These are phyloP conservation scores for Suillus tomentosus DNA, from an alignment of 768 basidiomycete genomes.

Conservation along the genomic window DNA sequence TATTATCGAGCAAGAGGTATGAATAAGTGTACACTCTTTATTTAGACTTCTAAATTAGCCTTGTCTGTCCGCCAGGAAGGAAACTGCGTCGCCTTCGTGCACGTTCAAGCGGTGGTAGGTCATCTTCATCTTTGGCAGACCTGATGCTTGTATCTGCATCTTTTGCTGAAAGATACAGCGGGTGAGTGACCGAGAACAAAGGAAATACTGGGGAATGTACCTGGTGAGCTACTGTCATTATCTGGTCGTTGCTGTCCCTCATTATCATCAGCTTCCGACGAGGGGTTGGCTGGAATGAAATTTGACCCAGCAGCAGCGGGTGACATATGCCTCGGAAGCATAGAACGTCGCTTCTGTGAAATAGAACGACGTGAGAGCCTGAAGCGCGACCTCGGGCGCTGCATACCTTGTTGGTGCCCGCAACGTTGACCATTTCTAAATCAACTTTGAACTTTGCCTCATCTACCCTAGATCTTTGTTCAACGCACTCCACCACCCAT, in stretches of 20 bases:
- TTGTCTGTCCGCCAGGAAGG: conserved; percentile 34
- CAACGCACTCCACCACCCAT: conserved; percentile 88
- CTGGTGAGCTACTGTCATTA: conserved; percentile 20
- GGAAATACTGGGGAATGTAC: conserved; percentile 21
- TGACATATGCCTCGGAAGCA: conserved; percentile 64
- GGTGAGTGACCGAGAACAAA: conserved; percentile 12
- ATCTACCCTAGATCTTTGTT: conserved; percentile 62
- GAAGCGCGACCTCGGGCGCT: neutral
- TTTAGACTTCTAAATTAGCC: conserved; percentile 19
- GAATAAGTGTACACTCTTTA: neutral
- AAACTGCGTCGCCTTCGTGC: conserved; percentile 54
- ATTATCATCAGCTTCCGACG: conserved; percentile 18
- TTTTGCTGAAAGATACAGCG: conserved; percentile 20
- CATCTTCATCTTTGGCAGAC: conserved; percentile 48
- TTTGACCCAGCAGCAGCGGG: conserved; percentile 25
- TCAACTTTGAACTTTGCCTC: conserved; percentile 69
- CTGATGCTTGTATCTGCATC: conserved; percentile 29
- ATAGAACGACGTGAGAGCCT: neutral
- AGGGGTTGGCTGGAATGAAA: conserved; percentile 7
- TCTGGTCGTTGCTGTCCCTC: conserved; percentile 37
- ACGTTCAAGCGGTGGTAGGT: conserved; percentile 68
- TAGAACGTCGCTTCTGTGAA: conserved; percentile 68
- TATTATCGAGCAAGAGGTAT: neutral
- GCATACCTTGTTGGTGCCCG: conserved; percentile 63
- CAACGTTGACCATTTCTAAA: conserved; percentile 56